Evolutionary conservation across 495 filamentous ascomycete genomes (phyloP), one percentile per base, ranked within the genome.

Genomic region (Aeminium ludgeri): DNA sequence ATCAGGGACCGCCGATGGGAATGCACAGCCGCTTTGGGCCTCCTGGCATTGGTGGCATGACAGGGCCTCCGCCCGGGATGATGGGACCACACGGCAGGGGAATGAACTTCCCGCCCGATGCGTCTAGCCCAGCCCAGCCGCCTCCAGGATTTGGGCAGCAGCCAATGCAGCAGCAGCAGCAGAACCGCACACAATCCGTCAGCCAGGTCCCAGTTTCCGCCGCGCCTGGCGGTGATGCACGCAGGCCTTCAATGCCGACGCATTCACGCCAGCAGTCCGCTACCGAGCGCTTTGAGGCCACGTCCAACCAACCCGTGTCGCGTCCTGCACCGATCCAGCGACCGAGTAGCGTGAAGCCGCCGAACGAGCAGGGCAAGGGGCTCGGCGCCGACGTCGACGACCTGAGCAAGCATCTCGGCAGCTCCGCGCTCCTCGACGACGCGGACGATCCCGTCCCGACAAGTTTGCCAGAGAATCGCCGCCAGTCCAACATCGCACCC

Each of bases 351-450:
- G 74, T 78, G 16, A 72, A 79, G 18, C 71, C 73, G 7, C 57
- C 57, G 30, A 64, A 65, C 32, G 64, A 36, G 13, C 31, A 63
- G 30, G 64, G 59, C 34, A 36, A 30, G 27, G 35, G 33, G 60
- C 51, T 36, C 31, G 63, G 59, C 39, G 48, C 49, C 11, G 70
- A 80, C 40, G 52, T 81, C 28, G 84, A 94, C 40, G 74, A 86
- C 39, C 63, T 91, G 34, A 81, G 73, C 41, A 69, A 75, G 36
- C 83, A 86, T 55, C 69, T 97, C n/a, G 91, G 89, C 8, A 94
- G 87, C 60, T 86, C 79, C 56, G 87, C 86, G 7, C 64, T 97
- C n/a, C 65, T 95, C 29, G 86, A 91, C 50, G 86, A 91, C 54
- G 70, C 65, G 13, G 74, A 84, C 43, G 69, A 67, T 36, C 59